Evolutionary conservation across 768 basidiomycete genomes (phyloP).

Genomic region (Chalciporus pseudorubinellus): DNA sequence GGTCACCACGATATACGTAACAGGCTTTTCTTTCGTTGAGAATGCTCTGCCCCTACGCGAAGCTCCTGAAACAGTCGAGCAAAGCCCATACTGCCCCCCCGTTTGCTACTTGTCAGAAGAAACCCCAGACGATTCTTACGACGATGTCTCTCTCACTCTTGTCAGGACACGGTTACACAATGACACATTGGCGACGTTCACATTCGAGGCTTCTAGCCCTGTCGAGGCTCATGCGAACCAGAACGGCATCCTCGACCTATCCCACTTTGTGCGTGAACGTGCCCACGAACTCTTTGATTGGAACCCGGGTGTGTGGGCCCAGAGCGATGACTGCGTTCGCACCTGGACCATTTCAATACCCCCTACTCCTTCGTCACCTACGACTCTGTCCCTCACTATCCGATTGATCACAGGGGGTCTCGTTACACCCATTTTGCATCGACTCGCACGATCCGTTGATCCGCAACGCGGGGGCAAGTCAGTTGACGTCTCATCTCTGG

Average conservation of each 20-base stretch:
- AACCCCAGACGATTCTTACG: conserved; percentile 25
- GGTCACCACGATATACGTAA: conserved; percentile 47
- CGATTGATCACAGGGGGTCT: conserved; percentile 51
- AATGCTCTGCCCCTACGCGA: conserved; percentile 56
- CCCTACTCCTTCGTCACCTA: conserved; percentile 12
- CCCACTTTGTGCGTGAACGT: conserved; percentile 45
- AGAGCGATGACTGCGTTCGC: conserved; percentile 62
- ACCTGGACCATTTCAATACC: conserved; percentile 58
- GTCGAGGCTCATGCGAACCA: conserved; percentile 41
- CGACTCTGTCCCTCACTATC: conserved; percentile 49
- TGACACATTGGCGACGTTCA: conserved; percentile 51
- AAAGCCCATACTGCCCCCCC: conserved; percentile 60
- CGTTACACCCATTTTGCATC: conserved; percentile 57
- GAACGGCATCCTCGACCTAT: conserved; percentile 54
- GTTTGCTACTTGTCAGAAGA: conserved; percentile 47
- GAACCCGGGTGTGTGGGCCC: conserved; percentile 35
- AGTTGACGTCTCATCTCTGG: conserved; percentile 29
- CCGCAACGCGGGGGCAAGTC: neutral
- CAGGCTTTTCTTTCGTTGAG: conserved; percentile 51
- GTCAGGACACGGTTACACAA: conserved; percentile 20
- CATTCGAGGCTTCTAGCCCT: conserved; percentile 39
- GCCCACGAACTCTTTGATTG: conserved; percentile 52
- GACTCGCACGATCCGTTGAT: conserved; percentile 30
- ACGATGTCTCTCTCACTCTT: conserved; percentile 29
- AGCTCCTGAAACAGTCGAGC: conserved; percentile 24